These are phyloP conservation scores for Aureobasidium subglaciale DNA, from an alignment of 2,329 filamentous ascomycete genomes.

Conservation along the genomic window DNA sequence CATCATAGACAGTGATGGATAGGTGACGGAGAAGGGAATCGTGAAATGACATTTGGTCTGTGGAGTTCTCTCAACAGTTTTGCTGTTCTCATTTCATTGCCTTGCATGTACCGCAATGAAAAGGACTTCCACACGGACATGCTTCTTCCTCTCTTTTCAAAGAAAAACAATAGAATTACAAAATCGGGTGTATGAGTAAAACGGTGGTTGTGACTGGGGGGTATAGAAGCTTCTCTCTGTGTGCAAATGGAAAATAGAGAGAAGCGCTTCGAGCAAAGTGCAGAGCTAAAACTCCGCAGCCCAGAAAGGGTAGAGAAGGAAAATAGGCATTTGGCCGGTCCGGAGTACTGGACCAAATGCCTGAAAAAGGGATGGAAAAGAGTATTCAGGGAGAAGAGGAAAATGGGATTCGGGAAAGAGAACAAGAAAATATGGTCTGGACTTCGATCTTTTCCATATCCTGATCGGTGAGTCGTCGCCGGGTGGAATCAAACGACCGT, in stretches of 20 bases:
- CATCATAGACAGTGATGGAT: too few species aligned
- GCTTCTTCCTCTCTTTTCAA: too few species aligned
- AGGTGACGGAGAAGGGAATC: too few species aligned
- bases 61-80: too few species aligned
- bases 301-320: not conserved
- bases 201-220: too few species aligned
- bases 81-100: too few species aligned
- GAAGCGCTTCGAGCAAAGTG: not conserved
- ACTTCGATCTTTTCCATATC: too few species aligned
- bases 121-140: too few species aligned
- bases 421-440: too few species aligned
- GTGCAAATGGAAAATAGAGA: not conserved
- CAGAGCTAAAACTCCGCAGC: not conserved
- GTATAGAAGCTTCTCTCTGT: not conserved
- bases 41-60: too few species aligned
- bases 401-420: not conserved
- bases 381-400: not conserved
- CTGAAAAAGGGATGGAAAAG: not conserved
- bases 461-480: not conserved
- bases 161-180: conserved; percentile 8
- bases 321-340: not conserved
- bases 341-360: too few species aligned
- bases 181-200: not conserved
- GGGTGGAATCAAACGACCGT: not conserved
- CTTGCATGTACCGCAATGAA: too few species aligned